A percentile compares a stretch with the other conserved stretches of the same genome.
phyloP scores from a whole-genome alignment of 2,329 filamentous ascomycete genomes.

The Penicillium sp. region DNA sequence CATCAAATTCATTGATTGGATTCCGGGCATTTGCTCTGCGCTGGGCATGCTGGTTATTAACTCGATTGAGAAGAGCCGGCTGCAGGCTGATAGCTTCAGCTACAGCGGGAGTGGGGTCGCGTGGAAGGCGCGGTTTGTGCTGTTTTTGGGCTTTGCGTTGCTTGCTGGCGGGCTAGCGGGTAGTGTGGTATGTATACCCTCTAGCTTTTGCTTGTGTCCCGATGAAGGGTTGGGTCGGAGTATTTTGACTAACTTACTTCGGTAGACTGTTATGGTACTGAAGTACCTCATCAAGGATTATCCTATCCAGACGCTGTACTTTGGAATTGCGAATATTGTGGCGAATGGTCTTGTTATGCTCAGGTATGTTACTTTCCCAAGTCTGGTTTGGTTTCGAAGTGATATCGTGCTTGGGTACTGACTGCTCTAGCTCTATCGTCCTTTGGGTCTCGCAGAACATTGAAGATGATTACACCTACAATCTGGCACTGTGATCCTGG shows the following conservation, averaged over 20 bases:
- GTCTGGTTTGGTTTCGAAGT: background rate
- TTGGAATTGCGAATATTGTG: slow-evolving; percentile 66
- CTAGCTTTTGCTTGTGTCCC: background rate
- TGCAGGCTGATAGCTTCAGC: slow-evolving; percentile 63
- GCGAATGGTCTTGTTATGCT: slow-evolving; percentile 66
- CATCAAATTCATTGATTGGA: slow-evolving; percentile 71
- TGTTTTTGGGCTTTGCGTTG: slow-evolving; percentile 68
- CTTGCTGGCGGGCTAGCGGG: slow-evolving; percentile 67
- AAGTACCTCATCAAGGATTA: slow-evolving; percentile 65
- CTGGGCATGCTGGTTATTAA: slow-evolving; percentile 72
- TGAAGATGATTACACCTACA: slow-evolving; percentile 71
- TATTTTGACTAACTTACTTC: background rate
- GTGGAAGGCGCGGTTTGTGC: slow-evolving; percentile 68
- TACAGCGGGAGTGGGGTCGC: slow-evolving; percentile 65
- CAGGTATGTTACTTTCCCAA: slow-evolving; percentile 51
- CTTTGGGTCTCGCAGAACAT: slow-evolving; percentile 72
- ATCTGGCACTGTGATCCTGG: slow-evolving; percentile 56
- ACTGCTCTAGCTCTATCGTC: slow-evolving; percentile 55
- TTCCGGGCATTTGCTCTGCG: slow-evolving; percentile 67
- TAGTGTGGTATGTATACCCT: slow-evolving; percentile 52
- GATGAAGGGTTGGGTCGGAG: background rate
- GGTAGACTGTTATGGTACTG: slow-evolving; percentile 61
- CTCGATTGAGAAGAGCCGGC: slow-evolving; percentile 65
- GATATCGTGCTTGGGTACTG: background rate
- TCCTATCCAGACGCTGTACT: slow-evolving; percentile 62